Evolutionary conservation across 1,284 basidiomycete genomes (phyloP).

Genomic region (Boletus sp.): DNA sequence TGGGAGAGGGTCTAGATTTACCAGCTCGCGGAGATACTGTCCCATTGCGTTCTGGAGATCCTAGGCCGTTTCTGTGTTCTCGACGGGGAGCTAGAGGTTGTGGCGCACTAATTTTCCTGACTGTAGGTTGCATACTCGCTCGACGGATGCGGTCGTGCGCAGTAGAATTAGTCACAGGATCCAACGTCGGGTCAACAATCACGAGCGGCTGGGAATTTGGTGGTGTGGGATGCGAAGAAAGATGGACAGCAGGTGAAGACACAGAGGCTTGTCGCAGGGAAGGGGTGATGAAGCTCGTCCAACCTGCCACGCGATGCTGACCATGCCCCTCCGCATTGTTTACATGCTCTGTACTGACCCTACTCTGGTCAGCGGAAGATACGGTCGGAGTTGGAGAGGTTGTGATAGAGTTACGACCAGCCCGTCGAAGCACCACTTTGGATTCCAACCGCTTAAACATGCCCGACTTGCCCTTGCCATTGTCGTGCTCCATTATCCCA

Average conservation of each 20-base stretch:
- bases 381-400: constrained; percentile 41
- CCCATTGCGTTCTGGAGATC: constrained; percentile 24
- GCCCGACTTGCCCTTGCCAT: constrained; percentile 35
- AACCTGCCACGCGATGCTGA: constrained; percentile 46
- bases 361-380: constrained; percentile 27
- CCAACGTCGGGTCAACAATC: constrained; percentile 44
- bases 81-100: constrained; percentile 37
- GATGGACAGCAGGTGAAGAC: constrained; percentile 66
- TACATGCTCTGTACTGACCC: constrained; percentile 34
- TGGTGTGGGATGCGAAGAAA: constrained; percentile 50
- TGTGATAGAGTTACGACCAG: constrained; percentile 42
- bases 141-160: constrained; percentile 40
- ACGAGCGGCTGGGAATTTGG: constrained; percentile 50
- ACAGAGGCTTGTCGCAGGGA: constrained; percentile 63
- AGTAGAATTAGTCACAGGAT: constrained; percentile 41
- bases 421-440: constrained; percentile 52
- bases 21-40: constrained; percentile 23
- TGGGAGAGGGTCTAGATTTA: constrained; percentile 38
- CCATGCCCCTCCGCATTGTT: constrained; percentile 36
- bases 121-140: constrained; percentile 39
- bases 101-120: constrained; percentile 42
- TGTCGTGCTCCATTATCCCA: constrained; percentile 25
- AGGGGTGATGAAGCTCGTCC: constrained; percentile 56
- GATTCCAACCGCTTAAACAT: constrained; percentile 43
- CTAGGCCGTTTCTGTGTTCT: constrained; percentile 20